Evolutionary conservation across 2,329 filamentous ascomycete genomes (phyloP), one percentile per base, ranked within the genome.

Genomic region (Aureobasidium sp.): DNA sequence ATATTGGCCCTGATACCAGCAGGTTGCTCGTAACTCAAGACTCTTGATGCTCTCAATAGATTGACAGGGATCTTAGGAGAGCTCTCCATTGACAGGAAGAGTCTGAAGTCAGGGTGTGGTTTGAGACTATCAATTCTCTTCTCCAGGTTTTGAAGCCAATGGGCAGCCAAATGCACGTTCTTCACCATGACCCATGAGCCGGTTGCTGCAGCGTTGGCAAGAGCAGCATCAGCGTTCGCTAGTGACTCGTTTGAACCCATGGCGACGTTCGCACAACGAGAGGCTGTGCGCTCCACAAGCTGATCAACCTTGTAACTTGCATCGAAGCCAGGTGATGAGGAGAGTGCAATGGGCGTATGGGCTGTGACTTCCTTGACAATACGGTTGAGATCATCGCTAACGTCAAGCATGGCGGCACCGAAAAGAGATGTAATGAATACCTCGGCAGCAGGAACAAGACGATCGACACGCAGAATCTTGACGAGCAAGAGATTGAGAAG

Each of bases 281-380:
- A 87, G 63, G 85, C 84, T 74, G 86, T 87, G 67, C 90, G 85
- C 75, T 96, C 90, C 34, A 97, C 95, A 60, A 99, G 82, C 64
- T 87, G 91, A 74, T 99, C 94, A 64, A 99, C 94, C 80, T 99
- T 99, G 85, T 97, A 99, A 73, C 91, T 96, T 60, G 95, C 95
- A 75, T 99, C 94, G 73, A 99, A 99, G 41, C 94, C 94, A 64
- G 93, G 91, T 70, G 89, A 97, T 6, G 94, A 99, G 70, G 93
- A 93, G 39, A 99, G 83, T 3, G 94, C 89, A 67, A 99, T 89
- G 10, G 94, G 94, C 2, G 90, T 87, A 36, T 86, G 90, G 34
- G 93, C 87, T 6, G 87, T 87, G 58, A 96, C 91, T 74, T 96
- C 88, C 57, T 87, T 84, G 62, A 96, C 89, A 20, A 94, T 93